phyloP scores from a whole-genome alignment of 345 rosid genomes.

The Eucalyptus viminalis region DNA sequence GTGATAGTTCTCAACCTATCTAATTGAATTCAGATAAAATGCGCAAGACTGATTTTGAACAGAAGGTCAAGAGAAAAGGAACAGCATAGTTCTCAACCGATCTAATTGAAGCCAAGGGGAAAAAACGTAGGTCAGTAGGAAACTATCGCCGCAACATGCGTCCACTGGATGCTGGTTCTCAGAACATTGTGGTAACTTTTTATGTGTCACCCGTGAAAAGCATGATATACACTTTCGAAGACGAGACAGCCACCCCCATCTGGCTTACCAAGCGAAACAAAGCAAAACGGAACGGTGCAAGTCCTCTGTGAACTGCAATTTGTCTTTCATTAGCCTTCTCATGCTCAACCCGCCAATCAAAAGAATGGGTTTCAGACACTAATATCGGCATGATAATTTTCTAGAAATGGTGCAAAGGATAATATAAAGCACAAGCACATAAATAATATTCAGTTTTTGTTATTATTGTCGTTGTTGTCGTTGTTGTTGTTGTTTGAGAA shows the following conservation, averaged over 20 bases:
- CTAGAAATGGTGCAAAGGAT: not conserved
- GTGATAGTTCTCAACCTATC: too few species aligned
- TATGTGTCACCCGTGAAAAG: not conserved
- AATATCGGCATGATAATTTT: not conserved
- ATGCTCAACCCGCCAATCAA: constrained; percentile 35
- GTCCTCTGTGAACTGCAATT: constrained; percentile 10
- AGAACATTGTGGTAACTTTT: not conserved
- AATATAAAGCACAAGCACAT: not conserved
- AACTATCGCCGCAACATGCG: not conserved
- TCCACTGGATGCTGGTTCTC: not conserved
- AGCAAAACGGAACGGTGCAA: not conserved
- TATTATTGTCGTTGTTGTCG: too few species aligned
- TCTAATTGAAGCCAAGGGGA: not conserved
- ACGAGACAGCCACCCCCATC: not conserved
- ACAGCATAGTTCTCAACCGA: not conserved
- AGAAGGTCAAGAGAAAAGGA: not conserved
- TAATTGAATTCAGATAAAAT: too few species aligned
- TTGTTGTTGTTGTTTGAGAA: too few species aligned
- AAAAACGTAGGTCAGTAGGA: not conserved
- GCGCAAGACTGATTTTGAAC: too few species aligned
- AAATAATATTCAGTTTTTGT: not conserved
- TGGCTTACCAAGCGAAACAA: not conserved
- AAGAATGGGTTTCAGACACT: not conserved
- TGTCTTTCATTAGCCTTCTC: constrained; percentile 40
- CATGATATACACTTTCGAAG: not conserved